Conservation (phyloP, 2,329 filamentous ascomycete genomes). For the Dendrostoma leiphaemia region DNA sequence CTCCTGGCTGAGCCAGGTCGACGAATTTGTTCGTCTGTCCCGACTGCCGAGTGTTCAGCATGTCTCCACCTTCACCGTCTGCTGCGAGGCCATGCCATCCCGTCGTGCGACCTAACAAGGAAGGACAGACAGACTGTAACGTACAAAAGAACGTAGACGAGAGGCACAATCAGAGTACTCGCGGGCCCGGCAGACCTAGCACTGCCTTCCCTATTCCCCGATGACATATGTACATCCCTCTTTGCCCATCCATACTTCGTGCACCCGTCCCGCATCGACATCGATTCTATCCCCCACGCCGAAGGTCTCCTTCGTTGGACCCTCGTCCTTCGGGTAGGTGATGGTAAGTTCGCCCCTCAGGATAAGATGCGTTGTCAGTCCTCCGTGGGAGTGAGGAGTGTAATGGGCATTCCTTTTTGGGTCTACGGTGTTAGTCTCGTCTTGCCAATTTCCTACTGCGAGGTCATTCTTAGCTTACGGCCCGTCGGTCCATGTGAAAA, state of each 20-base stretch:
- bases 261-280: slow-evolving; percentile 60
- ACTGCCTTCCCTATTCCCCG: slow-evolving; percentile 43
- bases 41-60: no score
- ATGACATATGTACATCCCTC: slow-evolving; percentile 68
- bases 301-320: slow-evolving; percentile 55
- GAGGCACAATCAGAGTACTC: no score
- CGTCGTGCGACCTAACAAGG: no score
- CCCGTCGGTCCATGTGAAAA: slow-evolving; percentile 71
- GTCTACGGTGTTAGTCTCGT: slow-evolving; percentile 22
- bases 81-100: no score
- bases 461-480: slow-evolving; percentile 49
- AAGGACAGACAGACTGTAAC: no score
- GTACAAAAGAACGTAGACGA: no score
- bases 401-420: slow-evolving; percentile 65
- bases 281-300: slow-evolving; percentile 62
- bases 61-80: no score
- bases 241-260: slow-evolving; percentile 68
- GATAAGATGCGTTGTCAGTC: slow-evolving; percentile 69
- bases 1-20: no score
- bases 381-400: slow-evolving; percentile 62
- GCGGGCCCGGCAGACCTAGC: no score
- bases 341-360: slow-evolving; percentile 64
- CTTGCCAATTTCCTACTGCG: background rate
- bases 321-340: slow-evolving; percentile 59
- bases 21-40: no score